Conservation (phyloP, 805 yeast genomes). For the Kuraishia cidri region DNA sequence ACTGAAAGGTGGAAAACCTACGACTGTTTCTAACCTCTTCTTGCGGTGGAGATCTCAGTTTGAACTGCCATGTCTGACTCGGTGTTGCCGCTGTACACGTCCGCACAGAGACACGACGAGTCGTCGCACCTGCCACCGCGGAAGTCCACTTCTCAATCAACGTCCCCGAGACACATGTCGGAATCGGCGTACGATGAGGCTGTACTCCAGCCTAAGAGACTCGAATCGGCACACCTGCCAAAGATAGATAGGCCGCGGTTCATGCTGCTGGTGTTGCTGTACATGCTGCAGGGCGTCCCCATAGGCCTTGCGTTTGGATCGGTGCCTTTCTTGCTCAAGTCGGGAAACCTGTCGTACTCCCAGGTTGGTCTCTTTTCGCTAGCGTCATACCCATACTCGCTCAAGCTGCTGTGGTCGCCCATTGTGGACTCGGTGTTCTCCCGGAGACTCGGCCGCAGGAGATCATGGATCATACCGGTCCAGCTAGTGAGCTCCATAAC, state of each 20-base stretch:
- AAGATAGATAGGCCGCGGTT: conserved; percentile 64
- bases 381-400: conserved; percentile 91
- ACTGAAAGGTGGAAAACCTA: no score
- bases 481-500: conserved; percentile 73
- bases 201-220: no score
- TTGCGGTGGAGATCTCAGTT: no score
- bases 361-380: conserved; percentile 87
- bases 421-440: conserved; percentile 83
- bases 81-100: no score
- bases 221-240: conserved; percentile 13
- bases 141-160: no score
- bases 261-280: conserved; percentile 59
- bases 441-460: conserved; percentile 64
- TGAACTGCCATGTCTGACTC: no score
- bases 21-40: no score
- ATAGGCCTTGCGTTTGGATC: conserved; percentile 95
- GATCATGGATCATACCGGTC: conserved; percentile 92
- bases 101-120: no score
- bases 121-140: no score
- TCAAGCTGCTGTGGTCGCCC: conserved; percentile 93
- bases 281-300: conserved; percentile 91
- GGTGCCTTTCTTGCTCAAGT: conserved; percentile 80
- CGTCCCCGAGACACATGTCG: no score
- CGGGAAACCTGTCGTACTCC: conserved; percentile 67
- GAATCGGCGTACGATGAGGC: no score